Evolutionary conservation across 2,329 filamentous ascomycete genomes (phyloP), one percentile per base, ranked within the genome.

Genomic region (Fusarium sp.): DNA sequence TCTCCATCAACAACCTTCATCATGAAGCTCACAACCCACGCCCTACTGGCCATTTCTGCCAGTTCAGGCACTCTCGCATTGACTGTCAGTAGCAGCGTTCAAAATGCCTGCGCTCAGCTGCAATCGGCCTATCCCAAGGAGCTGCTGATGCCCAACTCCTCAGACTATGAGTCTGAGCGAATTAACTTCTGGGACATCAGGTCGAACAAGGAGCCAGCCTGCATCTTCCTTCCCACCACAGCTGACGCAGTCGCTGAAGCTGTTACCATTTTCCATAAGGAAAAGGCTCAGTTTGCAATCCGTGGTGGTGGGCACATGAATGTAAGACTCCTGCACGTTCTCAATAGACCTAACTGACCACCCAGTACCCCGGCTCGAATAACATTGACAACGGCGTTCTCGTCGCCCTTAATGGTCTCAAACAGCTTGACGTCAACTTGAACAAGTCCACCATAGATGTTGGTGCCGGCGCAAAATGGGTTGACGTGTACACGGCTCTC

Each of bases 401-500:
- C 7, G 23, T 74, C 1, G 62, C 35, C 13, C 16, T 66, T 67
- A 32, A 67, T 41, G 8, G n/a, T 25, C 41, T 76, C 11, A 50
- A 57, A 11, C 11, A 68, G 4, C n/a, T 60, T 18, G 32, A 64
- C 5, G 70, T 61, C 39, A 48, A 61, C 18, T n/a, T 32, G 6
- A 35, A 71, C 11, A 69, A 70, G n/a, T 32, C 58, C 8, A 68
- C 67, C 5, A 52, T 71, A 30, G 67, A 65, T 9, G 61, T 71
- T 2, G 72, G 68, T 4, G 66, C 68, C 0, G 74, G 74, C 4
- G 8, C 35, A 4, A 48, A 62, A 10, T 81, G 80, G 81, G 68
- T 67, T 4, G 74, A 80, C 5, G 79, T 82, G 20, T 81, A 81
- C 62, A 13, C 39, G 8, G 69, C 70, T 13, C 54, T 81, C 6